Base-by-base conservation (phyloP, 371 early-diverging fungal genomes). In the Mucor irregularis region DNA sequence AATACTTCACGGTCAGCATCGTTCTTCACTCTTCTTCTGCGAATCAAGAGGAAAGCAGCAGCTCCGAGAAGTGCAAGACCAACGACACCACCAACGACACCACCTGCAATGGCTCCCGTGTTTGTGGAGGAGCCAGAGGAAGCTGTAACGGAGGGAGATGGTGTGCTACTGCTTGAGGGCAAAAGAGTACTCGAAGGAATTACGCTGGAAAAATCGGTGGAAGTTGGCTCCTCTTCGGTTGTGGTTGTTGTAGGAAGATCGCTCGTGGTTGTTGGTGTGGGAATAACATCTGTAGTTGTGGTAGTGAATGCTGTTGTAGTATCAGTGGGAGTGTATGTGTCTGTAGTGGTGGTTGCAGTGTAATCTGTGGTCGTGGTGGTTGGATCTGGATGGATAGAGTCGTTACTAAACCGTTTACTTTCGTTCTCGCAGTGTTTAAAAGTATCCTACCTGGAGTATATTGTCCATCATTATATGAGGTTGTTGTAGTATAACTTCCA, bases 81-180 rank as follows among this genome's bases (percentile, higher is more conserved):
- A 19, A 40, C 69, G 13, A 69, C 62, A 17, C 62, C 73, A 9
- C 73, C 73, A 17, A 73, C 58, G 5, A 66, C 69, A 34, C 65
- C 73, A 31, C 73, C 73, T 25, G 55, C 64, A 35, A 69, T 73
- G 5, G 67, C 61, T 25, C 66, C 64, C 22, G 37, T 37, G 26
- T 54, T 62, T 8, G 29, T 53, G 3, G 44, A 48, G 2, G 22
- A 10, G 8, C n/a, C 19, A 6, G 52, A 16, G 14, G 22, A 30
- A 3, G n/a, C 7, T 7, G 53, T 24, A 2, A 38, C 26, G n/a
- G 57, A 24, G 7, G 50, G 45, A n/a, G 43, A 28, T 25, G 49
- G 42, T 7, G 40, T 38, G 5, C 16, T 26, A 21, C 43, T 5
- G 19, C 29, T 54, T 11, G 49, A 40, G 13, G 49, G 28, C 19